Base-by-base conservation (phyloP, 2,329 filamentous ascomycete genomes). In the Remersonia thermophila region DNA sequence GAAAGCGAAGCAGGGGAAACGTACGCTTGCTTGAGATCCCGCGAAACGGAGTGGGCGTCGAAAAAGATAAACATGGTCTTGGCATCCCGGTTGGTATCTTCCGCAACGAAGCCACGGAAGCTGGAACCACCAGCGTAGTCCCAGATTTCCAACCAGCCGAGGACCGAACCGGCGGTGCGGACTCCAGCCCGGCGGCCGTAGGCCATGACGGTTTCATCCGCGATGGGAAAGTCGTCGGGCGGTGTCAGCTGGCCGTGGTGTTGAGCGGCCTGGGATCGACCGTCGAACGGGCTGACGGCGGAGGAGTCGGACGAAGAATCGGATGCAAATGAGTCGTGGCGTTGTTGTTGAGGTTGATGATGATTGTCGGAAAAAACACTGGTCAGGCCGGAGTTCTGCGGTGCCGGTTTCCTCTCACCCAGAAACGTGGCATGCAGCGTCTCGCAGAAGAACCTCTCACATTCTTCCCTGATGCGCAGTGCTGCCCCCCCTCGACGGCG, bases 371-470 rank as follows among this genome's bases (percentile, higher is more conserved):
- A 55, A 65, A 59, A 57, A 77, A 78, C 76, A 89, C 76, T 79
- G 77, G 82, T 77, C 73, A 81, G 80, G 76, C 81, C 75, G 76
- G 83, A 89, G 80, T 76, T 80, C 76, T 77, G 71, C 69, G 67
- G 65, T 61, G 65, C 73, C 71, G 67, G 62, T 66, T 77, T 78
- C 82, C 80, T 78, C 85, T 93, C 86, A 93, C 84, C 87, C 73
- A 81, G 83, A 77, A 95, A 94, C 70, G 83, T 81, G 69, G 79
- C 69, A 67, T 76, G 82, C 78, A 94, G 83, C 73, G 79, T 80
- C 80, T 89, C 85, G 69, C 87, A 94, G 77, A 94, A 93, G 80
- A 94, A 89, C 73, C 87, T 95, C 86, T 94, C 87, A 94, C 87
- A 93, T 84, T 94, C 86, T 86, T 82, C 86, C 83, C 82, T 86